These are phyloP conservation scores for Acanthamoeba castellanii DNA, from an alignment of 208 protist genomes.

Conservation along the genomic window DNA sequence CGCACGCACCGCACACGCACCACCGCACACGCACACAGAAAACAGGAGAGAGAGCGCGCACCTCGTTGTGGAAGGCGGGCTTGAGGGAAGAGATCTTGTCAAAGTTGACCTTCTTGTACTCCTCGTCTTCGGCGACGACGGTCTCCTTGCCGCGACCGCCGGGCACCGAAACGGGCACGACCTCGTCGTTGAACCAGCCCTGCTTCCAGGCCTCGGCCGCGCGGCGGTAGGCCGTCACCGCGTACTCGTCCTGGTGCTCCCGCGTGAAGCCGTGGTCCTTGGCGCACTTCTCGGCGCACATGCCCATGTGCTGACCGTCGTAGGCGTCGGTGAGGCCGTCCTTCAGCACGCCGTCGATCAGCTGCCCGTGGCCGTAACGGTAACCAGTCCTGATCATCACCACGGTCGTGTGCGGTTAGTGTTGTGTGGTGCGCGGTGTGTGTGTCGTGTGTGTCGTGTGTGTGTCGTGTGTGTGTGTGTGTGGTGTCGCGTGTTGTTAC, in stretches of 20 bases:
- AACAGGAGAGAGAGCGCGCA: background rate
- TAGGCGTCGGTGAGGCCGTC: constrained; percentile 93
- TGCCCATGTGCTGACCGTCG: constrained; percentile 90
- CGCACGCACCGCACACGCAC: too few relatives aligned
- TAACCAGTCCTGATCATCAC: constrained; percentile 44
- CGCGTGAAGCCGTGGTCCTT: constrained; percentile 93
- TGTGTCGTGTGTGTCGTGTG: too few relatives aligned
- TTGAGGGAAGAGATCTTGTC: constrained; percentile 93
- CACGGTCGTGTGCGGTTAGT: too few relatives aligned
- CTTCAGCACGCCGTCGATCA: constrained; percentile 88
- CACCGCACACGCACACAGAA: too few relatives aligned
- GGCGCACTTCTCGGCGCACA: constrained; percentile 91
- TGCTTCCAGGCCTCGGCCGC: constrained; percentile 88
- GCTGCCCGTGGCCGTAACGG: constrained; percentile 84
- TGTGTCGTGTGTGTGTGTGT: background rate
- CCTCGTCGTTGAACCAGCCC: constrained; percentile 93
- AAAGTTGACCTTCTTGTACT: constrained; percentile 91
- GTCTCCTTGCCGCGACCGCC: constrained; percentile 82
- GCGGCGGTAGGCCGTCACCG: constrained; percentile 93
- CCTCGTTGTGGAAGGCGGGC: constrained; percentile 92
- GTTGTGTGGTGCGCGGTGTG: too few relatives aligned
- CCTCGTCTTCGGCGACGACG: constrained; percentile 91
- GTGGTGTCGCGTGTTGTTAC: background rate
- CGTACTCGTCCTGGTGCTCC: constrained; percentile 93
- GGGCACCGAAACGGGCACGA: constrained; percentile 92